phyloP scores from a whole-genome alignment of 495 filamentous ascomycete genomes.

The Oidiodendron maius region DNA sequence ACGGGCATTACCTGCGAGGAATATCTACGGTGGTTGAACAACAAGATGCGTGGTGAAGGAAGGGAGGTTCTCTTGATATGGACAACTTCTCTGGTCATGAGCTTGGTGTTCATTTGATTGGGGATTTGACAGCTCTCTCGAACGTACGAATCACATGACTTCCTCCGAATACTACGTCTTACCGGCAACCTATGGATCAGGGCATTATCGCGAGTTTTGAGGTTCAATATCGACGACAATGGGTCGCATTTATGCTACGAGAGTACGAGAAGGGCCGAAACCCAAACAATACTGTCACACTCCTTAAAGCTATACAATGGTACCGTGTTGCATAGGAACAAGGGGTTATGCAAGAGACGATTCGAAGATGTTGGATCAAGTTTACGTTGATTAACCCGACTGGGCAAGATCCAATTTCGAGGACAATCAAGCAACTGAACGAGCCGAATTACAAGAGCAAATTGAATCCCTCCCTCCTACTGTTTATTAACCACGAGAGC shows the following conservation, averaged over 20 bases:
- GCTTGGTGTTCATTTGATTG: neutral
- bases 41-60: neutral
- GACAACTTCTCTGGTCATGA: neutral
- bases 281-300: neutral
- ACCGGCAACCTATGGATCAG: neutral
- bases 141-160: neutral
- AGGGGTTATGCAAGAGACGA: too few species aligned
- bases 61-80: neutral
- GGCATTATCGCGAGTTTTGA: neutral
- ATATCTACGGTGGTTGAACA: neutral
- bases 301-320: too few species aligned
- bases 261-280: neutral
- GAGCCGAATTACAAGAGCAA: too few species aligned
- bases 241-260: neutral
- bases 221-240: neutral
- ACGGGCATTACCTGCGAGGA: neutral
- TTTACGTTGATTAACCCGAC: too few species aligned
- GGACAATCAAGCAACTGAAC: too few species aligned
- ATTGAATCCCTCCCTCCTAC: too few species aligned
- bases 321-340: too few species aligned
- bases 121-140: neutral
- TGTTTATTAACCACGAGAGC: too few species aligned
- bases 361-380: too few species aligned
- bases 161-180: neutral
- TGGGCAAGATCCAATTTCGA: too few species aligned